These are phyloP conservation scores for Beauveria brongniartii DNA, from an alignment of 2,329 filamentous ascomycete species.

Conservation along the genomic window DNA sequence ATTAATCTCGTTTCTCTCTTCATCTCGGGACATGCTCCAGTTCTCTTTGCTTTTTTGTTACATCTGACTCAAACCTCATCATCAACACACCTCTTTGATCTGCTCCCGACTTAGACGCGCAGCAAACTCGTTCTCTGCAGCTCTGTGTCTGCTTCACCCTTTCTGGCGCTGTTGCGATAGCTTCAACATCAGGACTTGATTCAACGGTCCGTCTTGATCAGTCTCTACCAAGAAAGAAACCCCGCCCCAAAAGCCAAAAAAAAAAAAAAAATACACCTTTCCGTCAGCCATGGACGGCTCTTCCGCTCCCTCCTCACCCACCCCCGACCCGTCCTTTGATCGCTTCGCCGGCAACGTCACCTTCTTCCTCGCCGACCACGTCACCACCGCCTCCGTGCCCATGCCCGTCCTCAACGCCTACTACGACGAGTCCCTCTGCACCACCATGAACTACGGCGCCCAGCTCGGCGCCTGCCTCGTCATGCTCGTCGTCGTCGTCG, in stretches of 20 bases:
- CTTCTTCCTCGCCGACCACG: slow-evolving; percentile 26
- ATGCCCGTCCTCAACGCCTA: slow-evolving; percentile 25
- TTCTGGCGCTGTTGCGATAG: too few relatives aligned
- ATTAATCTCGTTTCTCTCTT: background rate
- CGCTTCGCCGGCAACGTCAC: slow-evolving; percentile 28
- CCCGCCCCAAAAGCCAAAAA: background rate
- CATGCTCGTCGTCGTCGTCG: slow-evolving; percentile 56
- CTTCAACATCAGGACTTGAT: too few relatives aligned
- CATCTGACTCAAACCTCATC: too few relatives aligned
- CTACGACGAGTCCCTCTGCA: slow-evolving; percentile 25
- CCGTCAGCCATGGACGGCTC: background rate
- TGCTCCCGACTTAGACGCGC: too few relatives aligned
- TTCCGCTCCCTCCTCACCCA: background rate
- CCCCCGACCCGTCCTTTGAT: slow-evolving; percentile 21
- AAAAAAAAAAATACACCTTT: background rate
- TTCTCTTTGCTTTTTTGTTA: too few relatives aligned
- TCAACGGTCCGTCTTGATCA: background rate
- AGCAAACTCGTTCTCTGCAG: too few relatives aligned
- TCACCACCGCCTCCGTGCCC: slow-evolving; percentile 24
- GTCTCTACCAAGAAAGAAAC: background rate
- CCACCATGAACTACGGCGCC: slow-evolving; percentile 55
- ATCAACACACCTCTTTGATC: too few relatives aligned
- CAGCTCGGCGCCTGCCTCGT: slow-evolving; percentile 63
- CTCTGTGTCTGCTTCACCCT: too few relatives aligned
- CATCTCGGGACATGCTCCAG: background rate